A percentile compares a stretch with the other conserved stretches of the same genome.
phyloP scores from a whole-genome alignment of 306 rosid genomes.

The Neltuma alba region DNA sequence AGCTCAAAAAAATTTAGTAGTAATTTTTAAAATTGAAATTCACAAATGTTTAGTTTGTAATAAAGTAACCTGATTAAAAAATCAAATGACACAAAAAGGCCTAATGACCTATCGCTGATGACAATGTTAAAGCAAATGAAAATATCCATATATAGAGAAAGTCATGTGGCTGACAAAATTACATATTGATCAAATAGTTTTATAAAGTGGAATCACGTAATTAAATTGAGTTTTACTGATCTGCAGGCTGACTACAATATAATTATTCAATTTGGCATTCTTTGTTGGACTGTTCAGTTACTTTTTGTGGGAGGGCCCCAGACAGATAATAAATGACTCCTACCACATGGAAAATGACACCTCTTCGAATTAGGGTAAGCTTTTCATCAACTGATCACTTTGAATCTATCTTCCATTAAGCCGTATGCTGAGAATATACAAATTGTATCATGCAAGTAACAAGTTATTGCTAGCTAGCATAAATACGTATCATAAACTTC shows the following conservation, averaged over 20 bases:
- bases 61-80: background rate
- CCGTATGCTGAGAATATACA: too few relatives aligned
- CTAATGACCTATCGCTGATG: background rate
- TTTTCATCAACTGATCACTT: background rate
- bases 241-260: background rate
- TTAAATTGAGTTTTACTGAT: background rate
- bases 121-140: background rate
- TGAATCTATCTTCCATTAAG: background rate
- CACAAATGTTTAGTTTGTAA: too few relatives aligned
- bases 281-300: constrained; percentile 30
- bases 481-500: background rate
- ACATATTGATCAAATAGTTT: background rate
- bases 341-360: constrained; percentile 18
- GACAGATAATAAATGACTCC: background rate
- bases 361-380: background rate
- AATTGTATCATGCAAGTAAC: too few relatives aligned
- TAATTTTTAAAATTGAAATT: background rate
- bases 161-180: background rate
- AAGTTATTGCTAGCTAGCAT: too few relatives aligned
- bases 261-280: constrained; percentile 7
- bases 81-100: background rate
- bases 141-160: background rate
- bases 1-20: background rate
- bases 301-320: constrained; percentile 35
- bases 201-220: background rate